Conservation (phyloP, 371 early-diverging fungal species). For the Cokeromyces recurvatus region DNA sequence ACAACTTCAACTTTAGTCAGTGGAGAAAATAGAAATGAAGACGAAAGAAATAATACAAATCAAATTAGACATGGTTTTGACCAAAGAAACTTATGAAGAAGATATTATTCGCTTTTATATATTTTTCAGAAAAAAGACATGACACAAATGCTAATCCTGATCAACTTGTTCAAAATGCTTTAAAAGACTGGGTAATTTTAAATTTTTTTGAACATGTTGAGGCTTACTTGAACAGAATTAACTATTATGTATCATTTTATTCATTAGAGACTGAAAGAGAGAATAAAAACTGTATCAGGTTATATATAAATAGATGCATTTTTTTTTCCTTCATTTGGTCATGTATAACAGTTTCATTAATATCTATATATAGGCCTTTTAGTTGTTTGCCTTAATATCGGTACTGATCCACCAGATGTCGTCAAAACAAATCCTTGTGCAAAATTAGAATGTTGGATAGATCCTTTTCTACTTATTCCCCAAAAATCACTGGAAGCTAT, state of each 20-base stretch:
- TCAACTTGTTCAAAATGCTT: conserved; percentile 10
- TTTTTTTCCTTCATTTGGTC: no score
- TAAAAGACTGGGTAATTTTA: conserved; percentile 41
- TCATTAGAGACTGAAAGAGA: conserved; percentile 39
- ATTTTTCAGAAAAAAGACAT: conserved; percentile 59
- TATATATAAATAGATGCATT: background rate
- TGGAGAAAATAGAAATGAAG: conserved; percentile 38
- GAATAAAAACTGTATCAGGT: conserved; percentile 50
- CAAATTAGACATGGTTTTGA: conserved; percentile 56
- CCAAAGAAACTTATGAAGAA: conserved; percentile 49
- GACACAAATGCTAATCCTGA: conserved; percentile 39
- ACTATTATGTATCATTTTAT: no score
- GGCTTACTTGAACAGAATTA: conserved; percentile 1
- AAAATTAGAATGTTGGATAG: conserved; percentile 93
- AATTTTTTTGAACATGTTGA: background rate
- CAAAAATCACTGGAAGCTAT: conserved; percentile 84
- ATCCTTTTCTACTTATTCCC: conserved; percentile 78
- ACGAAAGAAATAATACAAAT: conserved; percentile 15
- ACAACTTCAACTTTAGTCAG: conserved; percentile 60
- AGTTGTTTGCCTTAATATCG: conserved; percentile 92
- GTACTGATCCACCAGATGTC: conserved; percentile 94
- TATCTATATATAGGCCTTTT: conserved; percentile 46
- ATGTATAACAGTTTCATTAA: no score
- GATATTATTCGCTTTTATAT: conserved; percentile 53
- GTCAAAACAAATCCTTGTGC: conserved; percentile 88